Conservation (phyloP, 2,329 filamentous ascomycete species). For the Aureobasidium sp. region DNA sequence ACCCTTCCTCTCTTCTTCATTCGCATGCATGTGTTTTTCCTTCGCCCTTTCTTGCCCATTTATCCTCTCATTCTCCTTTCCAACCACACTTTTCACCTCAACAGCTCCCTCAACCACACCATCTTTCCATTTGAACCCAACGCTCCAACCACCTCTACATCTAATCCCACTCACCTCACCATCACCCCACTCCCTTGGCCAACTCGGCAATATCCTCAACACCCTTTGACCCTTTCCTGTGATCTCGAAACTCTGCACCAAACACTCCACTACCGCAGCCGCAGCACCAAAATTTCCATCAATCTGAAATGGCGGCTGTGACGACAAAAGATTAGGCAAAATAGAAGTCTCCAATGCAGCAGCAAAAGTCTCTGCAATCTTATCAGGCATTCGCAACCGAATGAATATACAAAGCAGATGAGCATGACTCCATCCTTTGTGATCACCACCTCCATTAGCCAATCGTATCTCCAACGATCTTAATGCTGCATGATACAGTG, state of each 20-base stretch:
- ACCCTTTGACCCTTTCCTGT: background rate
- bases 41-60: no score
- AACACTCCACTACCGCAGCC: background rate
- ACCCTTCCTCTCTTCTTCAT: background rate
- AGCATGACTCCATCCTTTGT: background rate
- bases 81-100: conserved; percentile 14
- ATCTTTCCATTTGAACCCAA: background rate
- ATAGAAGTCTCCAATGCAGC: background rate
- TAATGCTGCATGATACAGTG: background rate
- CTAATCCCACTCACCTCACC: background rate
- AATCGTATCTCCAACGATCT: background rate
- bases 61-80: no score
- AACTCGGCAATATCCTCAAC: background rate
- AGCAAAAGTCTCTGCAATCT: background rate
- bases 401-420: background rate
- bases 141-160: background rate
- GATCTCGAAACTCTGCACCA: conserved; percentile 5
- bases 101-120: background rate
- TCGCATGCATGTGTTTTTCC: background rate
- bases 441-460: background rate
- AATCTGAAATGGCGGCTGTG: background rate
- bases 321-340: background rate
- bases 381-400: background rate
- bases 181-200: background rate
- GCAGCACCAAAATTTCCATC: conserved; percentile 1